A percentile compares a stretch with the other conserved stretches of the same genome.
Conservation (phyloP, 2,329 filamentous ascomycete genomes). For the Aspergillus sp. region DNA sequence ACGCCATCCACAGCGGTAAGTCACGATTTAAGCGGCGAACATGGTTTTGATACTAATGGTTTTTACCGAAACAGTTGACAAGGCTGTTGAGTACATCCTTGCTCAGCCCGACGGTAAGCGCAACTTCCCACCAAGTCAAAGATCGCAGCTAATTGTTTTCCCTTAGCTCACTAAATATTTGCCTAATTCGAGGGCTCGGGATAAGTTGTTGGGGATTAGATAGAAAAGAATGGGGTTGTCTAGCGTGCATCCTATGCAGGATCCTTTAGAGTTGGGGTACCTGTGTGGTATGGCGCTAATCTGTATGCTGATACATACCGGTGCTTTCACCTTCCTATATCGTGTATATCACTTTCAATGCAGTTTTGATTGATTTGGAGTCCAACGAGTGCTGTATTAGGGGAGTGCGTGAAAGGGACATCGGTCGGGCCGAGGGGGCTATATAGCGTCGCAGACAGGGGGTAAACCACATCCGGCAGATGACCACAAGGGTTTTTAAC, state of each 20-base stretch:
- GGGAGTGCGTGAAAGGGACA: background rate
- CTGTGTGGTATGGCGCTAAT: conserved; percentile 27
- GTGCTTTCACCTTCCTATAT: conserved; percentile 38
- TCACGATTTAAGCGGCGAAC: conserved; percentile 14
- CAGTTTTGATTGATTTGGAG: conserved; percentile 28
- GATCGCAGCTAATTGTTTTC: conserved; percentile 18
- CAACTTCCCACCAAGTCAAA: background rate
- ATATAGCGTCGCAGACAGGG: background rate
- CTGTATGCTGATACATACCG: conserved; percentile 41
- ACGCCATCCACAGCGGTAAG: conserved; percentile 90
- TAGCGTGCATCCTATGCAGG: conserved; percentile 26
- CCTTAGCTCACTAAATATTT: conserved; percentile 37
- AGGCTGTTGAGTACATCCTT: conserved; percentile 92
- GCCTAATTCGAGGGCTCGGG: conserved; percentile 28
- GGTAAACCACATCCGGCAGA: background rate
- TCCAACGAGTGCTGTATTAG: background rate
- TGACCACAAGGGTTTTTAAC: background rate
- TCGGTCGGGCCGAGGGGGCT: background rate
- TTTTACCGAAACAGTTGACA: conserved; percentile 65
- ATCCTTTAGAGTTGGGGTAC: conserved; percentile 31
- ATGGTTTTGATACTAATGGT: conserved; percentile 19
- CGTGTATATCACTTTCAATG: conserved; percentile 46
- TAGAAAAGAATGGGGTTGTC: conserved; percentile 36
- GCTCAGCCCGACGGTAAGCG: conserved; percentile 85
- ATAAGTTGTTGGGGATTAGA: conserved; percentile 28